Conservation (phyloP, 345 rosid genomes). For the Eucalyptus caleyi region DNA sequence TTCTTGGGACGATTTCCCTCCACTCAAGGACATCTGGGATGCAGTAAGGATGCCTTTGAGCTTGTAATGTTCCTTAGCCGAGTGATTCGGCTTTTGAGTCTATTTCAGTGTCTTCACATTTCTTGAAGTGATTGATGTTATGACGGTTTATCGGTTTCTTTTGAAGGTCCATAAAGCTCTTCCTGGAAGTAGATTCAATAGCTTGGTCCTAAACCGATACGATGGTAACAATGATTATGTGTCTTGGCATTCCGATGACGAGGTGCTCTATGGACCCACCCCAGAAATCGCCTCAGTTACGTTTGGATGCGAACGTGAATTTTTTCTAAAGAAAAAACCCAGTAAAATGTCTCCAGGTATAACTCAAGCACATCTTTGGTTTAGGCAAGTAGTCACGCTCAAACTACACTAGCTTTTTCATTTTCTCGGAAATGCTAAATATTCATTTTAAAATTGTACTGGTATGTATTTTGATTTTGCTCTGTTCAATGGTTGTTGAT, state of each 20-base stretch:
- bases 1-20: conserved; percentile 85
- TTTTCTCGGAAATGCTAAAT: neutral
- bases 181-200: conserved; percentile 78
- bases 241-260: conserved; percentile 93
- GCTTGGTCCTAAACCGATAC: conserved; percentile 74
- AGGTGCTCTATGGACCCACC: conserved; percentile 54
- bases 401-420: neutral
- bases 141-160: neutral
- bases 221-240: conserved; percentile 68
- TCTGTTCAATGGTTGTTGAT: too few species aligned
- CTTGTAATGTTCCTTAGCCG: neutral
- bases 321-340: conserved; percentile 54
- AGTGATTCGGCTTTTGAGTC: neutral
- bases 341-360: conserved; percentile 37
- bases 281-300: conserved; percentile 82
- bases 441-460: neutral
- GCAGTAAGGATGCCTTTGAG: conserved; percentile 18
- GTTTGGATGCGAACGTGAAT: conserved; percentile 86
- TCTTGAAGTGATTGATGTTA: neutral
- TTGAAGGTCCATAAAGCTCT: conserved; percentile 54
- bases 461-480: too few species aligned
- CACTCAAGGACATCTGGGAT: conserved; percentile 58
- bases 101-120: neutral
- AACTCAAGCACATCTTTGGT: neutral
- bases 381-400: neutral